Conservation (phyloP, 2,329 filamentous ascomycete species). For the Colletotrichum gigasporum region DNA sequence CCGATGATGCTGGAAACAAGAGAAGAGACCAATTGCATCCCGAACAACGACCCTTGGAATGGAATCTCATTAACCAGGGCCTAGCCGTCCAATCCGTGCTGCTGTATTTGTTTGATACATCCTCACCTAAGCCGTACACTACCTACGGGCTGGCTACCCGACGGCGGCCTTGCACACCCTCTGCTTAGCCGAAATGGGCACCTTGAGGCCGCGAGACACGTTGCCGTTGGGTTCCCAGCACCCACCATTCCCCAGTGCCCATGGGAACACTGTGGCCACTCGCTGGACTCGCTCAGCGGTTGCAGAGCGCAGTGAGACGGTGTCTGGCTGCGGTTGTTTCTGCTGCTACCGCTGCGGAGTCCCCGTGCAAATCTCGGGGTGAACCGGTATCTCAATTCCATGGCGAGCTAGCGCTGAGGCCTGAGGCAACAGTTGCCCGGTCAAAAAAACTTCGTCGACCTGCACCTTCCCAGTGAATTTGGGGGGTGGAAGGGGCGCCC, state of each 20-base stretch:
- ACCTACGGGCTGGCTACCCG: too few relatives aligned
- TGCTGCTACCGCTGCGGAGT: conserved; percentile 29
- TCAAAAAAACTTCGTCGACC: conserved; percentile 17
- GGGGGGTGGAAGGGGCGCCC: conserved; percentile 28
- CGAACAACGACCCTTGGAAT: conserved; percentile 15
- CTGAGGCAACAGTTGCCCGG: conserved; percentile 33
- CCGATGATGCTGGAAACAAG: neutral
- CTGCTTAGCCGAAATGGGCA: conserved; percentile 9
- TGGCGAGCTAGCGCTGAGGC: conserved; percentile 30
- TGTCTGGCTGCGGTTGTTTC: neutral
- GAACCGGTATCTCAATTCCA: conserved; percentile 34
- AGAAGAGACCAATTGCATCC: neutral
- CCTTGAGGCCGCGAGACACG: conserved; percentile 8
- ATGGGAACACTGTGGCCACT: neutral
- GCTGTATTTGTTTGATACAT: conserved; percentile 7
- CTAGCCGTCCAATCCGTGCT: neutral
- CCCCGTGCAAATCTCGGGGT: conserved; percentile 34
- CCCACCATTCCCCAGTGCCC: too few relatives aligned
- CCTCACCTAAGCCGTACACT: too few relatives aligned
- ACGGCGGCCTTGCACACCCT: neutral
- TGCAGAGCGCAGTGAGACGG: neutral
- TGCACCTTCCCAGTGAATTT: conserved; percentile 27
- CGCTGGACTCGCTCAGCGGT: neutral
- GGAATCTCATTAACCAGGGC: conserved; percentile 13
- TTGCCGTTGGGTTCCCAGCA: too few relatives aligned